Evolutionary conservation across 306 rosid species (phyloP), one percentile per base, ranked within the genome.

Genomic region (Vigna trinervia): DNA sequence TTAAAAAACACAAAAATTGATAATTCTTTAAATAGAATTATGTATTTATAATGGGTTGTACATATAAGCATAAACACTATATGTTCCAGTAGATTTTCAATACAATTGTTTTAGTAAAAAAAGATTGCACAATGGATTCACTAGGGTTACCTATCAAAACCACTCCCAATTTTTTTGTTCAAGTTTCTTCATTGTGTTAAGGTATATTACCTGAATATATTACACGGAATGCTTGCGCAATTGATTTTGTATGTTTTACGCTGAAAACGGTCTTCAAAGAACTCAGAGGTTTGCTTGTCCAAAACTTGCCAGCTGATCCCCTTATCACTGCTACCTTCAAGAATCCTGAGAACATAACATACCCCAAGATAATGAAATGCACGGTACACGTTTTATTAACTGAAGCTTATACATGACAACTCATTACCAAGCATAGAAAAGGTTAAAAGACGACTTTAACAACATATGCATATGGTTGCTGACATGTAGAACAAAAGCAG

Each of bases 311-410:
- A 95, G 51, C 76, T 95, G 28, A 81, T 78, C 39, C 95, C 97
- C 30, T 85, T 88, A 79, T 95, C 93, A 65, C 82, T 77, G 82
- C 97, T 95, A 43, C 96, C 93, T 86, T 95, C 97, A 48, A 92
- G 89, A 75, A 95, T 74, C 98, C 98, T 95, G 78, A 53, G 69
- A 58, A 78, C 20, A 61, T 58, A 60, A 77, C 41, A 38, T 69
- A 78, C 46, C 15, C 1, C 59, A 61, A 43, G 22, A 58, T 39
- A 71, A 76, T 76, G 20, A 13, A 22, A 79, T 59, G 71, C 20
- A 48, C 26, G 36, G 39, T 50, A 56, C 39, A 32, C n/a, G 70
- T 34, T 83, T 66, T 22, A 45, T 63, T 72, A 75, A 62, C 45
- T 14, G 38, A 63, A 69, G 73, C 28, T 63, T 69, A 72, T 8